Base-by-base conservation (phyloP, 23 red algal genomes). In the Gracilaria caudata region DNA sequence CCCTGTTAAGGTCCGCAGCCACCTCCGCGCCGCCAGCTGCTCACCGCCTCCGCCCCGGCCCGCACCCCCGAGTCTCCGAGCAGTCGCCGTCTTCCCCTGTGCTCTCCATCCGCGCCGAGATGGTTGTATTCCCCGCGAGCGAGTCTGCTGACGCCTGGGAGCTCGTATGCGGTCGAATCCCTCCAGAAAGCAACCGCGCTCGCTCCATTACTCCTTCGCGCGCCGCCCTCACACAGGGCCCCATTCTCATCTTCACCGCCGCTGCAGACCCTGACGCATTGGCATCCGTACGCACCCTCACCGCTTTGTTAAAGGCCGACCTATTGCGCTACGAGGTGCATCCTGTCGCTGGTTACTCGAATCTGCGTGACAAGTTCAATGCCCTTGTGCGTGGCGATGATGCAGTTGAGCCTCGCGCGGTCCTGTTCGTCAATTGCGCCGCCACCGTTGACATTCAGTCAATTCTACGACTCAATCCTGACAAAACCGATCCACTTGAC, bases 251-350 rank as follows among this genome's bases (percentile, higher is more conserved):
- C 35, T 97, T 97, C 77, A 87, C 80, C 20, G 86, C 94, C 24
- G 80, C 83, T 14, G 23, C 88, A 29, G 84, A 92, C 63, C 86
- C 79, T 0, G 96, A 98, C 74, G 96, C 92, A 10, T 29, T 98
- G 39, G 92, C 89, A 49, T 78, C 92, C 38, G 80, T 81, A 30
- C 71, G 76, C 34, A 93, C 82, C n/a, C 74, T 98, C 55, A 95
- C 93, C 13, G 92, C 84, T 6, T 61, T 98, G 23, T 79, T 92
- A 3, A 77, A 88, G 16, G 70, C 91, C 13, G 92, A 98, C 23
- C 60, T 94, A 24, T 49, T 94, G 66, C 93, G 84, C 53, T 98
- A 95, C 81, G 90, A 98, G 59, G 68, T 98, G 3, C 88, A 95
- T 68, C 96, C 96, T 34, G 92, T 98, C 35, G 60, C 29, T 29